Percentiles rank a stretch among this genome's conserved stretches.
Conservation (phyloP, 805 yeast genomes). For the Clavispora santaluciae region DNA sequence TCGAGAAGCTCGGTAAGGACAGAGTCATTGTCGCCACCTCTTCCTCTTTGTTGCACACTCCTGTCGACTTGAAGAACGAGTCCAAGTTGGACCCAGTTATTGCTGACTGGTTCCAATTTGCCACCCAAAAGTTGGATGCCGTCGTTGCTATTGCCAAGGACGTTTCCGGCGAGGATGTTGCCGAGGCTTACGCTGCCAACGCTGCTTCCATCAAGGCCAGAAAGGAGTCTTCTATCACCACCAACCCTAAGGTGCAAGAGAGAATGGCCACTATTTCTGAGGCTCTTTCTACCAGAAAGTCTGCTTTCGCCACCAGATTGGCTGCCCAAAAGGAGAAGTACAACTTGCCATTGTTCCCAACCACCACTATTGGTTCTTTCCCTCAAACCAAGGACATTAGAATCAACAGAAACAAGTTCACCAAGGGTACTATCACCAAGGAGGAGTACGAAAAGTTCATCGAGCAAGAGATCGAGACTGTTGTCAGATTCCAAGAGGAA, state of each 20-base stretch:
- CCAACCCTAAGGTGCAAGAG: constrained; percentile 83
- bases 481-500: constrained; percentile 98
- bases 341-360: constrained; percentile 98
- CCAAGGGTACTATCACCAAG: constrained; percentile 93
- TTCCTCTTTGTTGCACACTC: constrained; percentile 96
- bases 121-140: constrained; percentile 92
- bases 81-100: constrained; percentile 83
- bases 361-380: constrained; percentile 99
- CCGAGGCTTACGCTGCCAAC: constrained; percentile 76
- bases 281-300: constrained; percentile 74
- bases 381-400: constrained; percentile 99
- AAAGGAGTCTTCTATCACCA: constrained; percentile 81
- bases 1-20: constrained; percentile 78
- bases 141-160: constrained; percentile 89
- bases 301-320: constrained; percentile 83
- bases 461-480: constrained; percentile 92
- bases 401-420: constrained; percentile 95
- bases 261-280: constrained; percentile 77
- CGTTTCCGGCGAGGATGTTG: constrained; percentile 75
- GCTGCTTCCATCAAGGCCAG: constrained; percentile 83
- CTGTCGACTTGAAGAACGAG: constrained; percentile 93
- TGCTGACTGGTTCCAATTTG: constrained; percentile 98
- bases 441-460: constrained; percentile 96
- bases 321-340: constrained; percentile 79
- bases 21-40: constrained; percentile 91